Evolutionary conservation across 768 basidiomycete genomes (phyloP).

Genomic region (Serendipita vermifera): DNA sequence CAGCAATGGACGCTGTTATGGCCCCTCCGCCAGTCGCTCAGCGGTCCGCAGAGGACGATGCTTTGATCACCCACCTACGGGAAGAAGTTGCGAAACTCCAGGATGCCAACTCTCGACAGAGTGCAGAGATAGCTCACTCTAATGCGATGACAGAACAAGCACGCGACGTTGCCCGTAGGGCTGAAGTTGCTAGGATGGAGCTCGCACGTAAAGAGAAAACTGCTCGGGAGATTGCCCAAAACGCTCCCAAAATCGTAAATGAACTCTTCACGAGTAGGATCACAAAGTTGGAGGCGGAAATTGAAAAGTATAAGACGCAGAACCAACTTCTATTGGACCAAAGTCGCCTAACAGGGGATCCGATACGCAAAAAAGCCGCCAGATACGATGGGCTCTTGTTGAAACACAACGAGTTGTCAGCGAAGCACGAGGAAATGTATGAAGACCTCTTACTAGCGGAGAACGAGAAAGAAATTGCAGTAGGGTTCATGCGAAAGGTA

Average conservation of each 20-base stretch:
- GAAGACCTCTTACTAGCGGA: background rate
- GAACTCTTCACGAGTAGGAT: background rate
- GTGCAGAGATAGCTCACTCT: background rate
- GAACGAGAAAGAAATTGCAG: background rate
- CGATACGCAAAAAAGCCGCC: background rate
- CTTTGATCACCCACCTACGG: background rate
- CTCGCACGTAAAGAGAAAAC: background rate
- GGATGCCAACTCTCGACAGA: background rate
- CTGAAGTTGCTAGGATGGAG: background rate
- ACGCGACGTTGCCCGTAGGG: background rate
- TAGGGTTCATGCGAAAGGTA: too few relatives aligned
- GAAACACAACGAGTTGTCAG: background rate
- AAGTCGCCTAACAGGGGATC: background rate
- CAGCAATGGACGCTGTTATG: too few relatives aligned
- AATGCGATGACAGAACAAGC: slow-evolving; percentile 1
- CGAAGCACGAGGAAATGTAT: background rate
- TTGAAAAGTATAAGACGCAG: background rate
- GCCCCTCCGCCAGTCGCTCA: too few relatives aligned
- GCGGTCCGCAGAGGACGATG: background rate
- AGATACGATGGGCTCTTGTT: background rate
- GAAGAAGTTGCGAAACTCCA: background rate
- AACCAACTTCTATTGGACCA: background rate
- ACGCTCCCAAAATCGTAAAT: background rate
- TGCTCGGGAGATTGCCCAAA: background rate
- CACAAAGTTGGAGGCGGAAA: background rate